Percentiles rank a stretch among this genome's conserved stretches.
Conservation (phyloP, 257 asterid species). For the Anisodus tanguticus region DNA sequence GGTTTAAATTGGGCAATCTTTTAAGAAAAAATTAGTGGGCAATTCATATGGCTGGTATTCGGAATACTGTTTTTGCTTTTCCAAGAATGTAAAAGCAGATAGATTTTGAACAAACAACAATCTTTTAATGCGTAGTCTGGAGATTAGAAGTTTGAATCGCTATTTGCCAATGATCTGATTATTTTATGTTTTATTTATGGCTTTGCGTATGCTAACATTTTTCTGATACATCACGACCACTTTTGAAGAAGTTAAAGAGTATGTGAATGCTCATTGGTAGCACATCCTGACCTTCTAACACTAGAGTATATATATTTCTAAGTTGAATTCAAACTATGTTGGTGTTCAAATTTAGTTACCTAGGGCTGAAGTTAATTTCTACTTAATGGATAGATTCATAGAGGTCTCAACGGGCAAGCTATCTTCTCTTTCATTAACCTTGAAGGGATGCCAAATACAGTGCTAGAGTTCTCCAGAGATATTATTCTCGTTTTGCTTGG, state of each 20-base stretch:
- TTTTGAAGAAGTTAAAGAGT: not conserved
- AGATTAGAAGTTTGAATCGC: not conserved
- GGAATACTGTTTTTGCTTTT: not conserved
- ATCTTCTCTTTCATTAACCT: constrained; percentile 19
- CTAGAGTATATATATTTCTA: not conserved
- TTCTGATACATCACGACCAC: not conserved
- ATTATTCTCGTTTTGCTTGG: not conserved
- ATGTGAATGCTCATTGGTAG: not conserved
- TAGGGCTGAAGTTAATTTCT: not conserved
- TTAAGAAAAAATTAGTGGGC: not conserved
- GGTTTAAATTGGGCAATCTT: not conserved
- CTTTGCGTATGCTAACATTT: not conserved
- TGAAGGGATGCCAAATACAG: not conserved
- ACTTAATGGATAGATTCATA: constrained; percentile 1
- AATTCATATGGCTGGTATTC: constrained; percentile 22
- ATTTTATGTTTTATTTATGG: constrained; percentile 10
- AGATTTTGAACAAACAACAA: constrained; percentile 1
- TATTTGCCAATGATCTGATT: constrained; percentile 6
- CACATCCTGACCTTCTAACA: not conserved
- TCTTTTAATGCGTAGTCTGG: not conserved
- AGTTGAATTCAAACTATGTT: not conserved
- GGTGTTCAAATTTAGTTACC: not conserved
- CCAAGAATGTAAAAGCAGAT: not conserved
- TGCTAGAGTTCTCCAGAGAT: not conserved
- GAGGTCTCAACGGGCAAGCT: not conserved